phyloP scores from a whole-genome alignment of 805 yeast genomes.

The Cyberlindnera subsufficiens region DNA sequence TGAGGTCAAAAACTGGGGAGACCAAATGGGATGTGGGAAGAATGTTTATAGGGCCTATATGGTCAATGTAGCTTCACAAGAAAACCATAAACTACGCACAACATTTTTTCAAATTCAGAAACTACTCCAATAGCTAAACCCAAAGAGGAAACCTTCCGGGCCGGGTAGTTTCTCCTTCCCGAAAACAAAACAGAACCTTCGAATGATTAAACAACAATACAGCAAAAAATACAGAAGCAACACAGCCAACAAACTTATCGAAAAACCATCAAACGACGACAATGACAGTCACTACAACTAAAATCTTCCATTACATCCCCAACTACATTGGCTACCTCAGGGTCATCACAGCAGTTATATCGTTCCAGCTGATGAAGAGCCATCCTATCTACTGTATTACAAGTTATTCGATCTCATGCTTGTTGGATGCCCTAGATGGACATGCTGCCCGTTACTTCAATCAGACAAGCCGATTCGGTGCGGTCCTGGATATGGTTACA shows the following conservation, averaged over 20 bases:
- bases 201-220: too few relatives aligned
- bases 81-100: too few relatives aligned
- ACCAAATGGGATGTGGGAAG: too few relatives aligned
- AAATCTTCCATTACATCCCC: conserved; percentile 78
- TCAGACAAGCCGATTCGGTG: conserved; percentile 91
- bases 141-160: too few relatives aligned
- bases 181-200: too few relatives aligned
- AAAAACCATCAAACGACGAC: background rate
- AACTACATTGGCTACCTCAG: conserved; percentile 88
- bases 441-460: conserved; percentile 84
- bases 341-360: conserved; percentile 72
- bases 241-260: too few relatives aligned
- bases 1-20: background rate
- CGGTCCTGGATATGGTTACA: conserved; percentile 97
- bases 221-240: too few relatives aligned
- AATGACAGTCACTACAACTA: conserved; percentile 31
- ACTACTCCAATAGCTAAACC: too few relatives aligned
- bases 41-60: too few relatives aligned
- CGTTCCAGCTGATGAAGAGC: conserved; percentile 74
- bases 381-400: conserved; percentile 77
- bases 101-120: too few relatives aligned
- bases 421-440: conserved; percentile 95
- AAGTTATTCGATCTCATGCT: conserved; percentile 80
- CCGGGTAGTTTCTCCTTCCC: too few relatives aligned
- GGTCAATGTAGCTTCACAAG: too few relatives aligned